Percentiles rank a stretch among this genome's conserved stretches.
phyloP scores from a whole-genome alignment of 2,329 filamentous ascomycete genomes.

The Fusarium sp. region DNA sequence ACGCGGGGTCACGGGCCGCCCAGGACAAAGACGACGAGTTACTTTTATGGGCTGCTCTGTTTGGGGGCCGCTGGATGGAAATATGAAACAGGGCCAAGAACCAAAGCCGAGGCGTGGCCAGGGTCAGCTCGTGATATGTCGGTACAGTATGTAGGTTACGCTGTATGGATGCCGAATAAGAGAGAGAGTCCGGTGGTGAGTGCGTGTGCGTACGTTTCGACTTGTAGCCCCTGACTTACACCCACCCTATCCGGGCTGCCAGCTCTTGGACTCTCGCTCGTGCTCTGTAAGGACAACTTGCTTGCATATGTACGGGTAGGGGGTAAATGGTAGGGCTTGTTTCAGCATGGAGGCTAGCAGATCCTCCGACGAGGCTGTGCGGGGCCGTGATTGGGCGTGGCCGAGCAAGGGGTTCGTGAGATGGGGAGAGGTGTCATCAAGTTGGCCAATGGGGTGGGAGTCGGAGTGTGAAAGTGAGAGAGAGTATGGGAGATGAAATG shows the following conservation, averaged over 20 bases:
- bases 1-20: neutral
- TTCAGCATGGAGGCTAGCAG: constrained; percentile 43
- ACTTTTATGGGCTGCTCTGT: neutral
- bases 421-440: constrained; percentile 29
- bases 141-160: neutral
- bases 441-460: constrained; percentile 25
- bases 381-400: constrained; percentile 35
- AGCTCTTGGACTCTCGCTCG: neutral
- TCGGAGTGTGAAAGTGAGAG: constrained; percentile 1
- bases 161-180: neutral
- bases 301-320: constrained; percentile 36
- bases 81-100: constrained; percentile 23
- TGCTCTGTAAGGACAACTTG: constrained; percentile 9
- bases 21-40: neutral
- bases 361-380: constrained; percentile 33
- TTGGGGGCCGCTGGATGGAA: constrained; percentile 10
- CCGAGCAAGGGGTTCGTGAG: constrained; percentile 10
- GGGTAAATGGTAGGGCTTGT: constrained; percentile 43
- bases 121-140: constrained; percentile 9
- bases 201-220: constrained; percentile 27
- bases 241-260: neutral
- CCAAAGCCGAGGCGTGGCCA: neutral
- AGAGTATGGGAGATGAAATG: neutral
- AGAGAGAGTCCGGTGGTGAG: neutral
- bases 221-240: constrained; percentile 24